phyloP scores from a whole-genome alignment of 2,329 filamentous ascomycete genomes.

The Byssochlamys sp. region DNA sequence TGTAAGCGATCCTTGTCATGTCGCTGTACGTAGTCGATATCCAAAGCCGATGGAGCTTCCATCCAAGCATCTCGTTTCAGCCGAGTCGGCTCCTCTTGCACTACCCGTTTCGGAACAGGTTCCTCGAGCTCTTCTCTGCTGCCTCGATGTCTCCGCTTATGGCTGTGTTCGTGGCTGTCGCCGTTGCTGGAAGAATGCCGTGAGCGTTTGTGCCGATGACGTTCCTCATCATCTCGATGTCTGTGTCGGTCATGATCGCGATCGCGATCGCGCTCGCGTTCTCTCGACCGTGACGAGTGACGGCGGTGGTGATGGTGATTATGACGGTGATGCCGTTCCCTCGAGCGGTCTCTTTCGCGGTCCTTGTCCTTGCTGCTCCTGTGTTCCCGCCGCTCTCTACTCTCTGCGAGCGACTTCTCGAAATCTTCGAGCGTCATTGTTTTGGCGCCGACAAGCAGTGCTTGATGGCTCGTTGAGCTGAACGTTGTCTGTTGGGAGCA shows the following conservation, averaged over 20 bases:
- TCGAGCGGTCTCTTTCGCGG: constrained; percentile 31
- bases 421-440: constrained; percentile 61
- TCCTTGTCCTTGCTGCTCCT: constrained; percentile 18
- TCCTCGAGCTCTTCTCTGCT: constrained; percentile 37
- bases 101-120: constrained; percentile 16
- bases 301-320: constrained; percentile 40
- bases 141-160: constrained; percentile 38
- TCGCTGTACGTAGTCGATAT: constrained; percentile 64
- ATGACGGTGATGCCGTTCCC: constrained; percentile 18
- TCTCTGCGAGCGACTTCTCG: constrained; percentile 63
- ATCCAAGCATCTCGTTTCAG: constrained; percentile 83
- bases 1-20: constrained; percentile 52
- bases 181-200: constrained; percentile 42
- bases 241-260: constrained; percentile 23
- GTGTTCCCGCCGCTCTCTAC: constrained; percentile 28
- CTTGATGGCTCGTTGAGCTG: background rate
- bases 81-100: constrained; percentile 33
- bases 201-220: constrained; percentile 57
- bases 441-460: background rate
- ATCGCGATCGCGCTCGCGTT: constrained; percentile 25
- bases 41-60: constrained; percentile 71
- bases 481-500: background rate
- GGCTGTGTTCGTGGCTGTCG: constrained; percentile 39
- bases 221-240: constrained; percentile 43
- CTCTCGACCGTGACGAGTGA: constrained; percentile 28